A percentile compares a stretch with the other conserved stretches of the same genome.
phyloP scores from a whole-genome alignment of 2,329 filamentous ascomycete species.

The Colletotrichum scovillei region DNA sequence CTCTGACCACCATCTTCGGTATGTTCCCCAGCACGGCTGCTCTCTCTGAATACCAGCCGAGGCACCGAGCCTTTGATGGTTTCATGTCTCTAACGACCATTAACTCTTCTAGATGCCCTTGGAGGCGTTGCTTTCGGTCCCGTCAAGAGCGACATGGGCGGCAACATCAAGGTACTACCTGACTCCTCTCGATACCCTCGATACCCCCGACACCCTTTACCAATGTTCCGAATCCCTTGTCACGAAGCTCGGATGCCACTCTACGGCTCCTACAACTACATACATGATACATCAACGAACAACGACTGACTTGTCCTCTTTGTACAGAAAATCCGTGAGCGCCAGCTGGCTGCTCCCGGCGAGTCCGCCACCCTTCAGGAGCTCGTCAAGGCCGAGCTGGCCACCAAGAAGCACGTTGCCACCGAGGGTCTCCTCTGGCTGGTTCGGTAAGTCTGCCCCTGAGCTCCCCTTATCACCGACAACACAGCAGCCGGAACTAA shows the following conservation, averaged over 20 bases:
- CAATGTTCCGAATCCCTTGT: slow-evolving; percentile 13
- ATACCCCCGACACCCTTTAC: slow-evolving; percentile 9
- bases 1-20: slow-evolving; percentile 90
- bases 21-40: slow-evolving; percentile 22
- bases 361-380: slow-evolving; percentile 88
- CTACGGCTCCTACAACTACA: not conserved
- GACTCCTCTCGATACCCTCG: slow-evolving; percentile 5
- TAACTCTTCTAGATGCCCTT: slow-evolving; percentile 63
- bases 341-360: slow-evolving; percentile 80
- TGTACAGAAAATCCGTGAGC: slow-evolving; percentile 85
- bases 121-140: slow-evolving; percentile 83
- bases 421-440: slow-evolving; percentile 94
- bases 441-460: slow-evolving; percentile 71
- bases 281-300: not conserved
- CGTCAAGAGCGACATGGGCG: slow-evolving; percentile 90
- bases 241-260: not conserved
- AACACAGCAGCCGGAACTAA: slow-evolving; percentile 3
- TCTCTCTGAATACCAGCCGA: not conserved
- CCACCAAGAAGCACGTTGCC: slow-evolving; percentile 87
- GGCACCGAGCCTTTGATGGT: not conserved
- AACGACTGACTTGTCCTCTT: not conserved
- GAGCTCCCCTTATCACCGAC: not conserved
- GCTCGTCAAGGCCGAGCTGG: slow-evolving; percentile 87
- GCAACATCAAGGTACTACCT: slow-evolving; percentile 84
- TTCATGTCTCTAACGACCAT: slow-evolving; percentile 5